These are phyloP conservation scores for Aspergillus kassunensis DNA, from an alignment of 495 filamentous ascomycete genomes.

Conservation along the genomic window DNA sequence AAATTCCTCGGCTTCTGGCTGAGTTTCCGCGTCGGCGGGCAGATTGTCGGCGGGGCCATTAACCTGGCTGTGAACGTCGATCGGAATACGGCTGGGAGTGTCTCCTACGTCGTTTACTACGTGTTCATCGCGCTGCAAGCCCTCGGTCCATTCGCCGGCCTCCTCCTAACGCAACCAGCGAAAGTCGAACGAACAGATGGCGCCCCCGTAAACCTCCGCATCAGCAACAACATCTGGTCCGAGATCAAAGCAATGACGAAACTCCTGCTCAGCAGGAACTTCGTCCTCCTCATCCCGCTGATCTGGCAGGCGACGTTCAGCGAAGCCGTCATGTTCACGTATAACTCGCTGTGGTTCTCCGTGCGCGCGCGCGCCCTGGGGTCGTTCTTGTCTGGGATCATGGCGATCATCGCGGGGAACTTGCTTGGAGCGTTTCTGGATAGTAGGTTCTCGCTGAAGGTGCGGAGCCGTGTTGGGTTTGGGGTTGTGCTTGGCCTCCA, in stretches of 20 bases:
- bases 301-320: constrained; percentile 59
- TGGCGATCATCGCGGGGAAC: constrained; percentile 55
- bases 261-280: constrained; percentile 49
- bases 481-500: constrained; percentile 47
- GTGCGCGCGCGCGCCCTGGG: constrained; percentile 60
- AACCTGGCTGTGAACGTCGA: constrained; percentile 58
- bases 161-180: constrained; percentile 50
- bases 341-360: constrained; percentile 55
- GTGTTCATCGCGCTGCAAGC: constrained; percentile 61
- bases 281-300: constrained; percentile 55
- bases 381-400: constrained; percentile 57
- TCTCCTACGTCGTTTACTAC: constrained; percentile 57
- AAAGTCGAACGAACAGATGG: constrained; percentile 57
- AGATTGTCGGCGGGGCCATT: constrained; percentile 62
- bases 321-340: constrained; percentile 62
- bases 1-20: constrained; percentile 60
- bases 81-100: constrained; percentile 49
- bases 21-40: constrained; percentile 55
- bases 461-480: constrained; percentile 41
- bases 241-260: constrained; percentile 51
- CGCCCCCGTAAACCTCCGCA: constrained; percentile 45
- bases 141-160: constrained; percentile 49
- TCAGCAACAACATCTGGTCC: constrained; percentile 39
- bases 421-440: constrained; percentile 56
- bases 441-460: constrained; percentile 44